Evolutionary conservation across 2,329 filamentous ascomycete genomes (phyloP).

Genomic region (Aspergillus phoenicis): DNA sequence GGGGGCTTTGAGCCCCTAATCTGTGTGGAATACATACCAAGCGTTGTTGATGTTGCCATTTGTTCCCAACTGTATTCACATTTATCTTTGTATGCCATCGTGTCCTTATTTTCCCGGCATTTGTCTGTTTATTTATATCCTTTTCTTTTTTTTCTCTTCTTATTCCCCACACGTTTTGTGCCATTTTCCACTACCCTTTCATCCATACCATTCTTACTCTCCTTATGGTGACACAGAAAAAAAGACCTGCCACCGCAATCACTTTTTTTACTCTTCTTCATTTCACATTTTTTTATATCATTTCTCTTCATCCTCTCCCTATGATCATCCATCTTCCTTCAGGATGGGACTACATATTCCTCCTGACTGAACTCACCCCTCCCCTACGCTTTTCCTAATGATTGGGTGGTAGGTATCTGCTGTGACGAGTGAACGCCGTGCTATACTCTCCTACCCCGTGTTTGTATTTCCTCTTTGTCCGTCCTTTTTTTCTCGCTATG

Average conservation of each 20-base stretch:
- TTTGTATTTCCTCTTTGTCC: conserved; percentile 7
- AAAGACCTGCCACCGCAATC: conserved; percentile 17
- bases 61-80: conserved; percentile 23
- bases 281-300: conserved; percentile 14
- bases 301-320: conserved; percentile 17
- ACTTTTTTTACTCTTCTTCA: conserved; percentile 22
- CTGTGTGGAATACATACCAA: conserved; percentile 10
- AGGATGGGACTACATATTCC: conserved; percentile 1
- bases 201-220: conserved; percentile 22
- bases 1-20: conserved; percentile 10
- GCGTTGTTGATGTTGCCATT: conserved; percentile 26
- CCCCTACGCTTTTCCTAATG: conserved; percentile 13
- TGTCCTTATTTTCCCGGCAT: conserved; percentile 15
- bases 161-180: conserved; percentile 41
- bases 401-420: conserved; percentile 27
- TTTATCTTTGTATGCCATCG: conserved; percentile 14
- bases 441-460: conserved; percentile 17
- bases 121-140: conserved; percentile 25
- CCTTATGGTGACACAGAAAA: conserved; percentile 23
- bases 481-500: conserved; percentile 6
- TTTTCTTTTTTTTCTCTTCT: conserved; percentile 29
- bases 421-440: conserved; percentile 28
- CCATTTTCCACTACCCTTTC: conserved; percentile 11
- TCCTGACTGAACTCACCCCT: background rate
- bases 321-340: background rate